phyloP scores from a whole-genome alignment of 106 monocot genomes.

The Dendrobium catenatum region DNA sequence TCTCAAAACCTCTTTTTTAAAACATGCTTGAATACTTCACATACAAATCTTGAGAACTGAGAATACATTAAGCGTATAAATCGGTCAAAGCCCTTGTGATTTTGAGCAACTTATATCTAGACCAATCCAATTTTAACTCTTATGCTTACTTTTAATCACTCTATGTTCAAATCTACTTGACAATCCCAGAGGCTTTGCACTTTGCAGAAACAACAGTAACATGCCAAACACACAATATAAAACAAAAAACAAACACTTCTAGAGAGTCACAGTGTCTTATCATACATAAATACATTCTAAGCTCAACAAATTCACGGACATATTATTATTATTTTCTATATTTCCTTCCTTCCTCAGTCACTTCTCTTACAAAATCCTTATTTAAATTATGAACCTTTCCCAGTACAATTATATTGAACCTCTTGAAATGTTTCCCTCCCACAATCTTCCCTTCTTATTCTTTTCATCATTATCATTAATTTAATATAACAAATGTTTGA shows the following conservation, averaged over 20 bases:
- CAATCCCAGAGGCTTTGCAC: background rate
- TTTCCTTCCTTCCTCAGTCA: background rate
- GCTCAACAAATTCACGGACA: background rate
- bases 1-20: no score
- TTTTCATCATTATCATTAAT: background rate
- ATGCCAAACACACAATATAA: background rate
- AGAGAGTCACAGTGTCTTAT: background rate
- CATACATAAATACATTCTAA: background rate
- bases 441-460: background rate
- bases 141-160: background rate
- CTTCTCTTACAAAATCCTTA: background rate
- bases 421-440: background rate
- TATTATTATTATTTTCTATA: background rate
- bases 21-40: no score
- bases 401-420: no score
- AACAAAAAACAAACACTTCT: background rate
- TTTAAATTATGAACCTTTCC: background rate
- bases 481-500: background rate
- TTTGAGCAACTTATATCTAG: no score
- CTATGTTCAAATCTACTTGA: background rate
- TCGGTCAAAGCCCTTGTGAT: no score
- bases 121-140: no score
- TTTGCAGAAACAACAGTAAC: background rate
- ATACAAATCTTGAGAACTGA: no score
- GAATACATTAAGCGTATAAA: no score